Evolutionary conservation across 371 early-diverging fungal genomes (phyloP).

Genomic region (Mucor plumbeus): DNA sequence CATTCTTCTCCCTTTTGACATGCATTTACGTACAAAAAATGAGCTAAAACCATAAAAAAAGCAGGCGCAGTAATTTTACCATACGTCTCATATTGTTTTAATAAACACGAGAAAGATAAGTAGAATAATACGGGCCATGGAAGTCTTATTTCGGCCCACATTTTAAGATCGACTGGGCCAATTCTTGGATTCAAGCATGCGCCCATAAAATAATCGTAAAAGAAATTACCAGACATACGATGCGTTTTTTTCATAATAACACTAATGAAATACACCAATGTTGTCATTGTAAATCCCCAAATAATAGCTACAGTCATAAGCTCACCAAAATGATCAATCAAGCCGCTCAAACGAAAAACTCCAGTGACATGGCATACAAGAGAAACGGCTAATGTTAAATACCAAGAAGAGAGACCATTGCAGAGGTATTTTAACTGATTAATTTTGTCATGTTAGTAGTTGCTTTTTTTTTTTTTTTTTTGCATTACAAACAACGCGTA

Average conservation of each 20-base stretch:
- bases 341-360: conserved; percentile 56
- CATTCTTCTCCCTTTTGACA: conserved; percentile 83
- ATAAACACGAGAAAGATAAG: conserved; percentile 64
- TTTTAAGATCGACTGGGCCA: conserved; percentile 80
- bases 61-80: conserved; percentile 72
- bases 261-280: conserved; percentile 39
- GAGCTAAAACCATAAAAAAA: conserved; percentile 75
- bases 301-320: conserved; percentile 68
- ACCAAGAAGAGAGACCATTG: conserved; percentile 67
- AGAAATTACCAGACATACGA: conserved; percentile 73
- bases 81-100: conserved; percentile 72
- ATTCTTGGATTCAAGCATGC: conserved; percentile 78
- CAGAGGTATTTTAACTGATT: conserved; percentile 62
- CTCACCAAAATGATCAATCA: conserved; percentile 67
- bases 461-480: too few relatives aligned
- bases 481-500: neutral
- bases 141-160: conserved; percentile 82
- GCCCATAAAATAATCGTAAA: conserved; percentile 86
- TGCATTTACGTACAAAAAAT: conserved; percentile 77
- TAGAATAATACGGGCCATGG: conserved; percentile 78
- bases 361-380: conserved; percentile 57
- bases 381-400: conserved; percentile 50
- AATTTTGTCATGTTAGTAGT: neutral
- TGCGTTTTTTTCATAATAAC: conserved; percentile 40
- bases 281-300: conserved; percentile 59